phyloP scores from a whole-genome alignment of 2,329 filamentous ascomycete genomes.

The Diplodia corticola region DNA sequence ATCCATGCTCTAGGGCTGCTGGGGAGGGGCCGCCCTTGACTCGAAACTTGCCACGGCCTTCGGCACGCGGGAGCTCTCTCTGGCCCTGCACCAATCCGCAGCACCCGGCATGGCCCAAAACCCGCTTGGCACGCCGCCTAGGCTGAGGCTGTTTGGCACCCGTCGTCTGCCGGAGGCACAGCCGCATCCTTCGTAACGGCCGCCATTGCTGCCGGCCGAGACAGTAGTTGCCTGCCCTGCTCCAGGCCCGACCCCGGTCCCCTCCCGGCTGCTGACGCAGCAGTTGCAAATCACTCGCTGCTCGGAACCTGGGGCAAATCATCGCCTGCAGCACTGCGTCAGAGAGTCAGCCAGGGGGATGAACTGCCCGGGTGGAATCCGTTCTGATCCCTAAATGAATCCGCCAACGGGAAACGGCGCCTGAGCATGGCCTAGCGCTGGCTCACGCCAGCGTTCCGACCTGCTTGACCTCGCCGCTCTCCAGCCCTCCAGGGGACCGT shows the following conservation, averaged over 20 bases:
- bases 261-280: slow-evolving; percentile 13
- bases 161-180: slow-evolving; percentile 13
- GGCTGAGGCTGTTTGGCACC: slow-evolving; percentile 1
- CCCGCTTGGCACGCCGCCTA: not conserved
- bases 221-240: slow-evolving; percentile 2
- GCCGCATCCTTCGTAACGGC: slow-evolving; percentile 3
- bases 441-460: not conserved
- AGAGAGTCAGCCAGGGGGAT: not conserved
- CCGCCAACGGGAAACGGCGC: slow-evolving; percentile 9
- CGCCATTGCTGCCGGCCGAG: not conserved
- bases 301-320: slow-evolving; percentile 10
- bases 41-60: slow-evolving; percentile 6
- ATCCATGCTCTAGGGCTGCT: not conserved
- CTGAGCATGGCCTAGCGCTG: not conserved
- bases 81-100: not conserved
- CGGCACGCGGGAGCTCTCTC: slow-evolving; percentile 3
- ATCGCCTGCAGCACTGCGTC: slow-evolving; percentile 16
- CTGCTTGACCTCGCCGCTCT: not conserved
- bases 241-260: not conserved
- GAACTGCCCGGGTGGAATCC: not conserved
- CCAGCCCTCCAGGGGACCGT: not conserved
- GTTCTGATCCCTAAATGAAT: slow-evolving; percentile 14
- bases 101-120: not conserved
- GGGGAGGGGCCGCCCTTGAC: slow-evolving; percentile 5
- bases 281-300: slow-evolving; percentile 22